Percentiles rank a stretch among this genome's conserved stretches.
Conservation (phyloP, 2,329 filamentous ascomycete species). For the Venturia asperata region DNA sequence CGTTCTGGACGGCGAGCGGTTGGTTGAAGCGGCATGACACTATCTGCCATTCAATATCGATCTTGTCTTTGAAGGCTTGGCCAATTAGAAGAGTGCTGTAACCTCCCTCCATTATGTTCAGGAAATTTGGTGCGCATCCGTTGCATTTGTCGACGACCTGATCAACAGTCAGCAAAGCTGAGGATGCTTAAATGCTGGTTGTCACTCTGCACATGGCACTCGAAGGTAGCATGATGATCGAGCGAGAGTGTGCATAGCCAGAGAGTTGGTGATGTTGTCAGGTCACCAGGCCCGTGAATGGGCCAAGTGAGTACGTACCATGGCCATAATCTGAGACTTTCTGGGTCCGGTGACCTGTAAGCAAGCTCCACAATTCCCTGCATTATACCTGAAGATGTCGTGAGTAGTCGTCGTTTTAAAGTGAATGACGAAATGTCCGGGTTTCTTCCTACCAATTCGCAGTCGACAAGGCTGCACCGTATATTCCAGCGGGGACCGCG, state of each 20-base stretch:
- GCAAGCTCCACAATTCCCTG: constrained; percentile 11
- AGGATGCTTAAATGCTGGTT: neutral
- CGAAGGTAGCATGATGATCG: neutral
- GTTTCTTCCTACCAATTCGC: neutral
- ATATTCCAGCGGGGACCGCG: neutral
- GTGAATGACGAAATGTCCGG: neutral
- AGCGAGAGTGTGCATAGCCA: no score
- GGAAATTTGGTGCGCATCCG: neutral
- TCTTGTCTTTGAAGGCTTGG: neutral
- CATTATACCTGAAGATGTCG: neutral
- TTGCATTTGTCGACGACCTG: constrained; percentile 5
- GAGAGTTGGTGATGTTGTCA: neutral
- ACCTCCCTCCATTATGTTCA: constrained; percentile 5
- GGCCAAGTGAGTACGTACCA: constrained; percentile 7
- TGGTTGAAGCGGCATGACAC: neutral
- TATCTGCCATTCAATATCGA: neutral
- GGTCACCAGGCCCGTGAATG: neutral
- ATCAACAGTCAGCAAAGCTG: neutral
- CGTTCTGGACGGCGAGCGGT: constrained; percentile 10
- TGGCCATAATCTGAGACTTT: neutral
- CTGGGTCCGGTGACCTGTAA: constrained; percentile 4
- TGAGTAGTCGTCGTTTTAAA: neutral
- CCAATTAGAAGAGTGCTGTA: neutral
- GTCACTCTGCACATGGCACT: neutral
- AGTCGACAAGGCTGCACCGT: neutral